Percentiles rank a stretch among this genome's conserved stretches.
Evolutionary conservation across 1,139 yeast genomes (phyloP).

Genomic region (Saccharomyces hybrid): DNA sequence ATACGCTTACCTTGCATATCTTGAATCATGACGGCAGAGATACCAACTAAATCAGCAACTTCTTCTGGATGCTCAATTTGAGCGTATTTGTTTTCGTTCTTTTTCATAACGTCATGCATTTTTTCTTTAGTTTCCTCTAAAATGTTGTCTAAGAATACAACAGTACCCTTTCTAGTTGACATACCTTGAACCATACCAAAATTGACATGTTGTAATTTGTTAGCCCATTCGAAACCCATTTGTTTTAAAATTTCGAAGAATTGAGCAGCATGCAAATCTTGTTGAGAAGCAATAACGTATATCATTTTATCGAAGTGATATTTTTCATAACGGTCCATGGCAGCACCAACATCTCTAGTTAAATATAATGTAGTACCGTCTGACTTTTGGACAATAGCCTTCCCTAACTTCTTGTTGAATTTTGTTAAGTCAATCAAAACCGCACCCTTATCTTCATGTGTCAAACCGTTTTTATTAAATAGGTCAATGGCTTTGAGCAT

Average conservation of each 20-base stretch:
- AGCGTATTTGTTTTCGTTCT: conserved; percentile 82
- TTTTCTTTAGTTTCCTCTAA: conserved; percentile 89
- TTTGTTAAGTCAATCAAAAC: conserved; percentile 76
- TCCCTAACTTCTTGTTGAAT: conserved; percentile 88
- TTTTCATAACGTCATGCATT: conserved; percentile 96
- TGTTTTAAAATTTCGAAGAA: conserved; percentile 90
- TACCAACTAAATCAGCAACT: conserved; percentile 92
- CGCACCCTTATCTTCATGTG: conserved; percentile 89
- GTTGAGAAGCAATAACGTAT: conserved; percentile 92
- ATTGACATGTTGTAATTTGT: conserved; percentile 70
- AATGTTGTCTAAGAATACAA: conserved; percentile 90
- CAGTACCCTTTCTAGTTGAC: conserved; percentile 98
- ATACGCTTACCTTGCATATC: conserved; percentile 98
- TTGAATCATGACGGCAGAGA: conserved; percentile 97
- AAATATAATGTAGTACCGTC: conserved; percentile 94
- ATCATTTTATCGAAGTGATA: conserved; percentile 92
- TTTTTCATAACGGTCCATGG: conserved; percentile 76
- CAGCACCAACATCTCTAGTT: conserved; percentile 97
- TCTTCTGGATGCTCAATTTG: conserved; percentile 93
- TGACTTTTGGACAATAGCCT: conserved; percentile 85
- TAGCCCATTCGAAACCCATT: conserved; percentile 88
- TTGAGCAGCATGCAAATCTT: conserved; percentile 89
- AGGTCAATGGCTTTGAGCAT: conserved; percentile 61
- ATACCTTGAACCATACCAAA: conserved; percentile 98
- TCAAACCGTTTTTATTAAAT: conserved; percentile 61